A percentile compares a stretch with the other conserved stretches of the same genome.
Conservation (phyloP, 2,329 filamentous ascomycete species). For the Kalaharituber pfeilii region DNA sequence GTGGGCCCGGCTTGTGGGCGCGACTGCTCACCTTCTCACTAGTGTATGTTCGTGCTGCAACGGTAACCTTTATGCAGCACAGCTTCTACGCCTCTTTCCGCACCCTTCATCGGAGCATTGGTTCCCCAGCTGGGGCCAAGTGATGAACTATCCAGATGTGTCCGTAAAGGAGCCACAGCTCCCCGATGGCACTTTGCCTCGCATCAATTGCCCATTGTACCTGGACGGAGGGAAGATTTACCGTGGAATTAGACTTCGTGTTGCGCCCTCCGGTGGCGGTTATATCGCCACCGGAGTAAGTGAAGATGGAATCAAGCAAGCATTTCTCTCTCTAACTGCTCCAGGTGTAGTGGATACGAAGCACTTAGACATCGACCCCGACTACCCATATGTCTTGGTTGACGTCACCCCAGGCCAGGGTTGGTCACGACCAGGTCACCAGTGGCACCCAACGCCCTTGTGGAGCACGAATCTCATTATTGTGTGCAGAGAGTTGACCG, state of each 20-base stretch:
- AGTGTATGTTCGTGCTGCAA: background rate
- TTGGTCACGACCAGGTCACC: constrained; percentile 8
- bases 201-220: background rate
- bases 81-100: background rate
- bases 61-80: background rate
- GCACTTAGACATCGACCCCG: no score
- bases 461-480: background rate
- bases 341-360: no score
- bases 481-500: background rate
- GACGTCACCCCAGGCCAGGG: background rate
- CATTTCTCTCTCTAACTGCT: background rate
- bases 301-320: background rate
- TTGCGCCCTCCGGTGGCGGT: background rate
- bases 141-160: background rate
- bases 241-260: background rate
- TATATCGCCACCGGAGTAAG: background rate
- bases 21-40: background rate
- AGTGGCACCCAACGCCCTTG: background rate
- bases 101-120: background rate
- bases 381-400: background rate
- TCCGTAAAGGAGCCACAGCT: background rate
- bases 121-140: background rate
- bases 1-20: background rate
- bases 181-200: background rate
- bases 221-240: background rate